These are phyloP conservation scores for Teratosphaeria pseudoeucalypti DNA, from an alignment of 2,329 filamentous ascomycete genomes.

Conservation along the genomic window DNA sequence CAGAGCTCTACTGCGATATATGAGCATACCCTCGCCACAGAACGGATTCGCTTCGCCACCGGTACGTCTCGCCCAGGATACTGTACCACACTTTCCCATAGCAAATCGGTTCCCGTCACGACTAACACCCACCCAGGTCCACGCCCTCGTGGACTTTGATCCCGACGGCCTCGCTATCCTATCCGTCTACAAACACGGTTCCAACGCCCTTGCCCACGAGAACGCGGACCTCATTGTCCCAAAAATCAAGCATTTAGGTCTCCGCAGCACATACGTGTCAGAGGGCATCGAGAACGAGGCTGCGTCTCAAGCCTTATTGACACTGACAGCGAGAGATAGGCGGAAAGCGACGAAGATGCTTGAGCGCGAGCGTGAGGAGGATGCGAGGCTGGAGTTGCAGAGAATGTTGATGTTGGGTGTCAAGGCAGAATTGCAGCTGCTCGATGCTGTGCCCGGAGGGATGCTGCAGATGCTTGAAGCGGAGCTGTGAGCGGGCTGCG, in stretches of 20 bases:
- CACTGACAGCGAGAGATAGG: conserved; percentile 48
- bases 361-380: conserved; percentile 15
- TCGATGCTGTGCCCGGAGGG: conserved; percentile 18
- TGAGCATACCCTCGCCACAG: conserved; percentile 39
- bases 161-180: conserved; percentile 67
- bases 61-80: not conserved
- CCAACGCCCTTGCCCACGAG: conserved; percentile 53
- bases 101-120: not conserved
- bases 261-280: conserved; percentile 30
- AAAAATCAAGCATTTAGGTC: conserved; percentile 54
- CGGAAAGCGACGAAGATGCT: conserved; percentile 47
- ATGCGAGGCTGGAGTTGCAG: conserved; percentile 51
- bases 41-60: conserved; percentile 35
- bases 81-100: not conserved
- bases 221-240: conserved; percentile 38
- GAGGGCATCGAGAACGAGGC: conserved; percentile 12
- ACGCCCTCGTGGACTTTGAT: conserved; percentile 62
- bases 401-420: conserved; percentile 62
- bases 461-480: conserved; percentile 14
- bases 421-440: conserved; percentile 64
- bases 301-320: conserved; percentile 34
- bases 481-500: not conserved
- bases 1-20: conserved; percentile 49
- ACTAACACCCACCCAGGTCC: conserved; percentile 31
- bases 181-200: conserved; percentile 62